Evolutionary conservation across 768 basidiomycete species (phyloP), one percentile per base, ranked within the genome.

Genomic region (Amanita rimosa): DNA sequence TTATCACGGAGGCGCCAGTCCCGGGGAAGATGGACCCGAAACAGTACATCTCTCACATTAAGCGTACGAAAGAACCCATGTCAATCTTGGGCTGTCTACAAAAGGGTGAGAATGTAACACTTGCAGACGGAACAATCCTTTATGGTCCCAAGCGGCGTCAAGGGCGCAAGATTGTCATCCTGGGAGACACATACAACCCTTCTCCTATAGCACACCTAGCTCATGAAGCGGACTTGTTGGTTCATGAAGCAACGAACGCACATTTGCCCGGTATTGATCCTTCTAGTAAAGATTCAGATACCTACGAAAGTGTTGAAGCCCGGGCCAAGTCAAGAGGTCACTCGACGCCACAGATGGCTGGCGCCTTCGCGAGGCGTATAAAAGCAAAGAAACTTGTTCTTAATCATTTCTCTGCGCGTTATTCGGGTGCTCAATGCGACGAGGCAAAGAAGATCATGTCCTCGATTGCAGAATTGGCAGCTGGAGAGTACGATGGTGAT

Each of bases 231-330:
- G 84, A 90, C 53, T 54, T 94, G 37, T 66, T 94, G 24, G 70
- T 95, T 26, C 92, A 96, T 57, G 92, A 96, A 64, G 85, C 87
- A 8, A 95, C 91, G 7, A 95, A 94, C 59, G 86, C 90, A 1
- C 78, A 85, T 65, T 65, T 96, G 3, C 82, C 80, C 1, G 75
- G 71, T 3, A 62, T 87, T 51, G 81, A 86, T 53, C 59, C 65
- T 5, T 61, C 66, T 22, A 83, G 81, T 11, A 85, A 84, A 60
- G 63, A 65, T 2, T 63, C 60, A 2, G 86, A 88, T 49, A 83
- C 79, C 6, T 73, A 73, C 52, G 73, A 78, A 56, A 72, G 57
- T 11, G 76, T 91, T 6, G 76, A 86, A 57, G 63, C 64, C 33
- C 75, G 79, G 50, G 69, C 88, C 6, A 83, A 71, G 60, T 81